Conservation (phyloP, 1,284 basidiomycete genomes). For the Sporisorium exsertum region DNA sequence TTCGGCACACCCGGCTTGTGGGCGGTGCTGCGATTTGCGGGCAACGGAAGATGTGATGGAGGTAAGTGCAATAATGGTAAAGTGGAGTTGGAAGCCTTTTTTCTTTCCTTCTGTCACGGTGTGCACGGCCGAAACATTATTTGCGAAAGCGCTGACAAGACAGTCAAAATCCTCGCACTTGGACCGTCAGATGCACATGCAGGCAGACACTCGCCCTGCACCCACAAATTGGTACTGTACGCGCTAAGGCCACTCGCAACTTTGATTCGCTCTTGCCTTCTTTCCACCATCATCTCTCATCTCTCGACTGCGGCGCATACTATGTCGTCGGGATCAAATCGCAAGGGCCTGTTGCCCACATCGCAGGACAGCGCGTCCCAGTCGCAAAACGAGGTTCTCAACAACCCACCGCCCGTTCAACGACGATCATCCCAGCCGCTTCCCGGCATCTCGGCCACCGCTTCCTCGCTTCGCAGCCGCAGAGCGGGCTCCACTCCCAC, state of each 20-base stretch:
- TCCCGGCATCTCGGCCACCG: conserved; percentile 64
- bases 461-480: conserved; percentile 60
- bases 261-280: not conserved
- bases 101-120: not conserved
- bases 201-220: conserved; percentile 7
- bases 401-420: conserved; percentile 34
- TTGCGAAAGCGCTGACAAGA: not conserved
- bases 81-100: not conserved
- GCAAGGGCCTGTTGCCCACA: conserved; percentile 53
- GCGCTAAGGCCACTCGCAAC: not conserved
- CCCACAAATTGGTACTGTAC: not conserved
- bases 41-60: not conserved
- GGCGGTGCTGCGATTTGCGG: not conserved
- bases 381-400: conserved; percentile 2
- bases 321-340: conserved; percentile 41
- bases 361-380: conserved; percentile 26
- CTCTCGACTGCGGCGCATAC: not conserved
- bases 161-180: not conserved
- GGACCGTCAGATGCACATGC: not conserved
- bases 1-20: not conserved
- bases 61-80: not conserved
- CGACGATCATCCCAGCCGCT: conserved; percentile 56
- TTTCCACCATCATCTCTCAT: not conserved
- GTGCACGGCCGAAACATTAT: conserved; percentile 6
- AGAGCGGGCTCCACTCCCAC: conserved; percentile 42